Evolutionary conservation across 306 rosid species (phyloP).

Genomic region (Glycyrrhiza uralensis): DNA sequence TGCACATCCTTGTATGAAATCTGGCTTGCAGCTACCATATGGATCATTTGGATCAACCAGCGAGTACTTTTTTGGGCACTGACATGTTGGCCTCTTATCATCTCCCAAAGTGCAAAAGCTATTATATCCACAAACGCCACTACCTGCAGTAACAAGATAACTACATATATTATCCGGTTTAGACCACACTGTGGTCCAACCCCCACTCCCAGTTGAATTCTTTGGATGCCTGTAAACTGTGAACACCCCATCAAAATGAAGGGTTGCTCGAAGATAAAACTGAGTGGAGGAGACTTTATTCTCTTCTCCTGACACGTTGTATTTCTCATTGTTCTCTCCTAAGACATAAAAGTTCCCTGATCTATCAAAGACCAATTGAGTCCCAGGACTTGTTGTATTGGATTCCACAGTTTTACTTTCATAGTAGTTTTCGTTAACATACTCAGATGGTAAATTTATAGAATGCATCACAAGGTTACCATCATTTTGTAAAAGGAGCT

Average conservation of each 20-base stretch:
- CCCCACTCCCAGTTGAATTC: neutral
- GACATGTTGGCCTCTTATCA: conserved; percentile 28
- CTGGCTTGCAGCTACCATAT: conserved; percentile 38
- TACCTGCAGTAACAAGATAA: fast-evolving
- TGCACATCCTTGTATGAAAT: conserved; percentile 39
- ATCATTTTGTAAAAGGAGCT: conserved; percentile 25
- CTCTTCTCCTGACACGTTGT: neutral
- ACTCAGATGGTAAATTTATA: conserved; percentile 28
- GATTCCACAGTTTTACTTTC: neutral
- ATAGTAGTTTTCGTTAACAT: conserved; percentile 31
- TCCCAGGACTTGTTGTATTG: conserved; percentile 26
- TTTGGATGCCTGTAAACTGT: conserved; percentile 24
- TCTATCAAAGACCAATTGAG: conserved; percentile 23
- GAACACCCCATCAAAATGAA: conserved; percentile 49
- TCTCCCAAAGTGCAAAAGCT: conserved; percentile 18
- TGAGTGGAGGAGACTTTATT: neutral
- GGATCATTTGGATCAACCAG: conserved; percentile 28
- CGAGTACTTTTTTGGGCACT: conserved; percentile 43
- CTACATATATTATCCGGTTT: conserved; percentile 29
- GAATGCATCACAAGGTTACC: conserved; percentile 41
- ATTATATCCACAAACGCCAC: conserved; percentile 43
- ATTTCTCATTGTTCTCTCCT: neutral
- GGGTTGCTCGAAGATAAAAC: conserved; percentile 38
- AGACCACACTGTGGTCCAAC: conserved; percentile 28
- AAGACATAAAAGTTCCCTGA: conserved; percentile 34